Conservation (phyloP, 371 early-diverging fungal species). For the Mucor lusitanicus region DNA sequence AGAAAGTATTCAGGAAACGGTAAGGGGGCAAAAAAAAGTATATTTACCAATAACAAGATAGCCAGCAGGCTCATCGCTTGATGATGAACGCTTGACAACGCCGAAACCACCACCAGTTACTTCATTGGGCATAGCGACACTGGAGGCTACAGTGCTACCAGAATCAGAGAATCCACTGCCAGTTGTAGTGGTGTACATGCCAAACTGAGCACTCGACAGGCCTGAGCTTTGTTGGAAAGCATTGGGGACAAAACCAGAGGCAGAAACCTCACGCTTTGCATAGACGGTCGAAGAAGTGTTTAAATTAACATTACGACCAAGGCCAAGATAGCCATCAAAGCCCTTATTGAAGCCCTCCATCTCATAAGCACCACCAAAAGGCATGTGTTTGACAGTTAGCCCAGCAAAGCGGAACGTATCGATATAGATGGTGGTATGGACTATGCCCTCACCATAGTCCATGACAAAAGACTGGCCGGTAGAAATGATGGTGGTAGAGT, state of each 20-base stretch:
- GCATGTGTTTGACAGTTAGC: conserved; percentile 36
- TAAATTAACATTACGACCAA: conserved; percentile 43
- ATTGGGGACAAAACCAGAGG: conserved; percentile 41
- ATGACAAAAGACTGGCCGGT: conserved; percentile 36
- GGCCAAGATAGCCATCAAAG: conserved; percentile 53
- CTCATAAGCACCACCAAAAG: conserved; percentile 49
- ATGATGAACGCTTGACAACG: not conserved
- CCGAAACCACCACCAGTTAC: conserved; percentile 28
- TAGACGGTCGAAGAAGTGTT: conserved; percentile 21
- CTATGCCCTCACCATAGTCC: conserved; percentile 40
- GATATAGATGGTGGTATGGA: conserved; percentile 33
- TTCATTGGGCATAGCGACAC: not conserved
- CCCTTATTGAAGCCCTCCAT: conserved; percentile 45
- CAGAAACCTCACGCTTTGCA: conserved; percentile 35
- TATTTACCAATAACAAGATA: conserved; percentile 45
- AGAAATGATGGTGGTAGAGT: conserved; percentile 31
- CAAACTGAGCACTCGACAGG: conserved; percentile 46
- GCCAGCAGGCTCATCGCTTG: conserved; percentile 37
- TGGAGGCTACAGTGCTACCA: conserved; percentile 8
- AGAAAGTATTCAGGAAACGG: not conserved
- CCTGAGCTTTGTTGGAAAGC: conserved; percentile 41
- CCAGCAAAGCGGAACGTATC: conserved; percentile 41
- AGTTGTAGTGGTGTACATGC: conserved; percentile 34
- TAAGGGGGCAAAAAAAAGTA: not conserved
- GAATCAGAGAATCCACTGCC: conserved; percentile 30